Conservation (phyloP, 345 rosid genomes). For the Gossypium turneri region DNA sequence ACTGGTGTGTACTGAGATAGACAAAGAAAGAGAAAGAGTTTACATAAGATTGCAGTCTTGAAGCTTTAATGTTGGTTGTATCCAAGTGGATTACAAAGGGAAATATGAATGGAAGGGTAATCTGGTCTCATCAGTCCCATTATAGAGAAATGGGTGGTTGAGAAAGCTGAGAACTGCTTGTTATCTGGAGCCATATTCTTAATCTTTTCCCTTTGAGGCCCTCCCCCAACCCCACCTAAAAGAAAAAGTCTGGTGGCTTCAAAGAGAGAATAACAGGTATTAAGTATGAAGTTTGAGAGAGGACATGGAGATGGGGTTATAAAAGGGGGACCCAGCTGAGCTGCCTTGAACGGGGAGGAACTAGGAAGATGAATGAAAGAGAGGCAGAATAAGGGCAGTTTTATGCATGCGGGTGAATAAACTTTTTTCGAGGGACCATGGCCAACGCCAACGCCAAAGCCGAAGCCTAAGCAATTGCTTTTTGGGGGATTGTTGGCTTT, state of each 20-base stretch:
- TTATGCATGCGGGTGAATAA: conserved; percentile 22
- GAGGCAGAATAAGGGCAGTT: conserved; percentile 8
- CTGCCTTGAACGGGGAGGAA: neutral
- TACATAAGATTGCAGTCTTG: conserved; percentile 14
- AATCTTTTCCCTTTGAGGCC: neutral
- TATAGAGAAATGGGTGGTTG: conserved; percentile 40
- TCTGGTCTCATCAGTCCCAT: conserved; percentile 10
- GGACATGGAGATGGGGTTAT: conserved; percentile 14
- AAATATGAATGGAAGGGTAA: neutral
- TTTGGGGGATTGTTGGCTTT: conserved; percentile 14
- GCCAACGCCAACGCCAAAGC: neutral
- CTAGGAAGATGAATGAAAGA: conserved; percentile 11
- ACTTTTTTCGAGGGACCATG: neutral
- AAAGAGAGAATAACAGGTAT: conserved; percentile 12
- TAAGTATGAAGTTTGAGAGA: conserved; percentile 7
- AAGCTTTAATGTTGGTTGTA: neutral
- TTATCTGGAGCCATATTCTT: conserved; percentile 29
- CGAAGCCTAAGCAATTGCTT: neutral
- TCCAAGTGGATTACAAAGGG: conserved; percentile 14
- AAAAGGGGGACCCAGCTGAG: conserved; percentile 26
- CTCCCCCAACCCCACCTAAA: conserved; percentile 24
- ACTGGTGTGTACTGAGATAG: conserved; percentile 14
- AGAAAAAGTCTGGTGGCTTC: neutral
- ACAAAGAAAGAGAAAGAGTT: conserved; percentile 10
- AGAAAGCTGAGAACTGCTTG: conserved; percentile 45